These are phyloP conservation scores for Yarrowia sp. DNA, from an alignment of 805 yeast genomes.

Conservation along the genomic window DNA sequence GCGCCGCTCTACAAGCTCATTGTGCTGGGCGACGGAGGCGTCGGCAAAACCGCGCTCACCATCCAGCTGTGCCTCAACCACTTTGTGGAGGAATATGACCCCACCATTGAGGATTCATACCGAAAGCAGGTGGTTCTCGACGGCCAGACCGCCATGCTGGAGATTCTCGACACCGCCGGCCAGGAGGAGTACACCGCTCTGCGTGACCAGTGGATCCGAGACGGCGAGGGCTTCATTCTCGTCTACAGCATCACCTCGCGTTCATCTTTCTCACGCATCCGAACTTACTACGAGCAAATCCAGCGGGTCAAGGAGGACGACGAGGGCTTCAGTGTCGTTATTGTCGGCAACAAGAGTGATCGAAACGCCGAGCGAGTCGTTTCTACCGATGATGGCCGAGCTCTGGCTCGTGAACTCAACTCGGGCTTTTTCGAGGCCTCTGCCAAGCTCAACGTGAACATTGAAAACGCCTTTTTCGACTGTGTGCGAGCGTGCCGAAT, in stretches of 20 bases:
- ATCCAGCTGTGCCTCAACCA: slow-evolving; percentile 80
- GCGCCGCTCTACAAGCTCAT: slow-evolving; percentile 67
- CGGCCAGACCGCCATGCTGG: slow-evolving; percentile 69
- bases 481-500: slow-evolving; percentile 66
- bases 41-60: slow-evolving; percentile 95
- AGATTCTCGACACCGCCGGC: slow-evolving; percentile 93
- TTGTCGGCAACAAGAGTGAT: slow-evolving; percentile 90
- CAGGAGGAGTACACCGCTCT: slow-evolving; percentile 76
- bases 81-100: slow-evolving; percentile 96
- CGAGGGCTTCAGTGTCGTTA: slow-evolving; percentile 66
- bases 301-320: slow-evolving; percentile 64
- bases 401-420: slow-evolving; percentile 58
- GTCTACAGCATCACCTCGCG: slow-evolving; percentile 87
- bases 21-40: slow-evolving; percentile 99
- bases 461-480: slow-evolving; percentile 75
- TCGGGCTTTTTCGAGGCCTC: slow-evolving; percentile 77
- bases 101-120: slow-evolving; percentile 74
- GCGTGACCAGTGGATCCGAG: slow-evolving; percentile 85
- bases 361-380: slow-evolving; percentile 74
- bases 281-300: slow-evolving; percentile 76
- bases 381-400: slow-evolving; percentile 78
- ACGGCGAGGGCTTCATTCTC: slow-evolving; percentile 87
- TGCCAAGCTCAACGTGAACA: slow-evolving; percentile 89
- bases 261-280: slow-evolving; percentile 79
- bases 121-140: slow-evolving; percentile 84